Evolutionary conservation across 1,139 yeast genomes (phyloP).

Genomic region (Sugiyamaella xylanicola): DNA sequence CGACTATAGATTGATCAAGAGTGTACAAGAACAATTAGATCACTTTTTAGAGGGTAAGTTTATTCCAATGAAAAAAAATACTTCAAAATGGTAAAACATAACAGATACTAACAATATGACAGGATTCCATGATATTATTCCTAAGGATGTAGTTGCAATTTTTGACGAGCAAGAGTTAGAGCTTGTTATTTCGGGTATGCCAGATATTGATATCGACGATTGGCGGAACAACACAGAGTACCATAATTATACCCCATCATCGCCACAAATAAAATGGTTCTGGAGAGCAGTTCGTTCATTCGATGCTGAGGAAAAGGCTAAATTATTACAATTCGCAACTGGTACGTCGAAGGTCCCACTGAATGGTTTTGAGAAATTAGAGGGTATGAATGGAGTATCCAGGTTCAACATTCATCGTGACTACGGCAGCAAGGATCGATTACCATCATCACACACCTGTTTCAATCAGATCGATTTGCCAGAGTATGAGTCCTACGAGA

Average conservation of each 20-base stretch:
- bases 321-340: conserved; percentile 90
- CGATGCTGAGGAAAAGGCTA: conserved; percentile 92
- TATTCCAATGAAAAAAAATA: no score
- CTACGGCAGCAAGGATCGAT: conserved; percentile 79
- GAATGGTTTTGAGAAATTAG: conserved; percentile 87
- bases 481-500: conserved; percentile 86
- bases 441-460: conserved; percentile 96
- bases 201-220: conserved; percentile 93
- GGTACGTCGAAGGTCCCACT: conserved; percentile 97
- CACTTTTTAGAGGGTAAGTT: conserved; percentile 59
- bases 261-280: conserved; percentile 93
- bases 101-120: conserved; percentile 14
- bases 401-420: conserved; percentile 91
- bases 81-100: no score
- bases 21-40: conserved; percentile 86
- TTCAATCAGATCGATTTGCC: conserved; percentile 95
- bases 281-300: conserved; percentile 98
- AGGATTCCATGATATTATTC: conserved; percentile 91
- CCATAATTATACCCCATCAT: conserved; percentile 79
- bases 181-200: conserved; percentile 87
- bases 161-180: conserved; percentile 97
- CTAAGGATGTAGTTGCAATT: conserved; percentile 80
- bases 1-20: conserved; percentile 79
- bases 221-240: conserved; percentile 89
- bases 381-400: conserved; percentile 85